phyloP scores from a whole-genome alignment of 2,329 filamentous ascomycete species.

The Penicillium sp. region DNA sequence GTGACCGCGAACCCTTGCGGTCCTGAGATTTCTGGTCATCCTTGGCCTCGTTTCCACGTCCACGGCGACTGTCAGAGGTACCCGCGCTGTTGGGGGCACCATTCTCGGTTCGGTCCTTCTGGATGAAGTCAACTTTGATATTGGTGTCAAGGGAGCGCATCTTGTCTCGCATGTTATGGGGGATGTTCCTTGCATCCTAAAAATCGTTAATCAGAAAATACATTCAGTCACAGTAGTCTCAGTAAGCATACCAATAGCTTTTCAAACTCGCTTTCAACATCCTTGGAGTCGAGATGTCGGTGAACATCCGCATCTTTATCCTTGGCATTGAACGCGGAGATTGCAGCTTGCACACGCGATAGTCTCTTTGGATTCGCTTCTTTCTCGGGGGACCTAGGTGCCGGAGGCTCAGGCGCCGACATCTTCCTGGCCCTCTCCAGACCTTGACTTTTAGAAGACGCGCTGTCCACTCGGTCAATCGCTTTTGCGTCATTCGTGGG shows the following conservation, averaged over 20 bases:
- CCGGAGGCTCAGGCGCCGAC: conserved; percentile 37
- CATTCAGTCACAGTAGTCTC: neutral
- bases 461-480: conserved; percentile 12
- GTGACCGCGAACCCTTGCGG: conserved; percentile 47
- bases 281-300: conserved; percentile 51
- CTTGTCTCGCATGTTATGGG: conserved; percentile 88
- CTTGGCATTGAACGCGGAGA: conserved; percentile 63
- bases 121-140: conserved; percentile 94
- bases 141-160: conserved; percentile 87
- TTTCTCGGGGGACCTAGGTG: conserved; percentile 25
- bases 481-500: conserved; percentile 25
- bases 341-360: conserved; percentile 63
- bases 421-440: conserved; percentile 26
- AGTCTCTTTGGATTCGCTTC: conserved; percentile 47
- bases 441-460: conserved; percentile 19
- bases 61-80: conserved; percentile 33
- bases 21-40: conserved; percentile 44
- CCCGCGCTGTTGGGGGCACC: conserved; percentile 48
- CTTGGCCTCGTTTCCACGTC: conserved; percentile 46
- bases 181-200: conserved; percentile 86
- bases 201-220: conserved; percentile 27
- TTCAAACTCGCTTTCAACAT: conserved; percentile 65
- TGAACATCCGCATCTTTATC: conserved; percentile 47
- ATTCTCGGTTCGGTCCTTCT: conserved; percentile 78
- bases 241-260: conserved; percentile 56